A percentile compares a stretch with the other conserved stretches of the same genome.
Conservation (phyloP, 2,329 filamentous ascomycete species). For the Beauveria bassiana region DNA sequence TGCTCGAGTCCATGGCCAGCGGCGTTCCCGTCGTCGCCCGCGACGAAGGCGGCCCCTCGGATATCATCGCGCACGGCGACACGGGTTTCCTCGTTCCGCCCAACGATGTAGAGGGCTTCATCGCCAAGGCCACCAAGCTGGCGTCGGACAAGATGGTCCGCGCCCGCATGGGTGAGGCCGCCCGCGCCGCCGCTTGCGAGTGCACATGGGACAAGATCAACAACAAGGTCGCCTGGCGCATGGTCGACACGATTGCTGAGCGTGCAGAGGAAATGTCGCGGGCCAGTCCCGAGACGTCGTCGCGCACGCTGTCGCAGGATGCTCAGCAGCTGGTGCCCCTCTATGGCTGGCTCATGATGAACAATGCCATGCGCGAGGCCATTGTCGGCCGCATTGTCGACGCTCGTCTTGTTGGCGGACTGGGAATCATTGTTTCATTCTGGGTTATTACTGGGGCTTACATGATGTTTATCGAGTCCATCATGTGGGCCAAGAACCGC, state of each 20-base stretch:
- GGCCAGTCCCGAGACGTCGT: slow-evolving; percentile 8
- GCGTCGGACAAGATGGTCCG: slow-evolving; percentile 37
- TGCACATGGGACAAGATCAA: slow-evolving; percentile 67
- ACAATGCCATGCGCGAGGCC: slow-evolving; percentile 28
- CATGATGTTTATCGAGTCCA: slow-evolving; percentile 39
- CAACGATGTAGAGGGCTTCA: slow-evolving; percentile 51
- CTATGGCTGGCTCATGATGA: slow-evolving; percentile 38
- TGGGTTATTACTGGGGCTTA: slow-evolving; percentile 43
- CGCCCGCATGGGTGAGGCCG: slow-evolving; percentile 35
- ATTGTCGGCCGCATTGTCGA: slow-evolving; percentile 32
- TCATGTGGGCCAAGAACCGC: slow-evolving; percentile 31
- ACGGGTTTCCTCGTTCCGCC: slow-evolving; percentile 56
- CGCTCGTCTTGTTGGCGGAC: slow-evolving; percentile 35
- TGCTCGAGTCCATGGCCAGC: slow-evolving; percentile 64
- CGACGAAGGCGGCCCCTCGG: slow-evolving; percentile 61
- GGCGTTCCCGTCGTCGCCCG: slow-evolving; percentile 61
- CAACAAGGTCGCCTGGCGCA: slow-evolving; percentile 59
- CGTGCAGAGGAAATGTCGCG: slow-evolving; percentile 27
- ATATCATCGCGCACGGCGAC: slow-evolving; percentile 52
- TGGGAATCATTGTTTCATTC: slow-evolving; percentile 39
- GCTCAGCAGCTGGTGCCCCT: slow-evolving; percentile 30
- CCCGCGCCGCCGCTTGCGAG: slow-evolving; percentile 49
- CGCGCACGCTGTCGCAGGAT: slow-evolving; percentile 14
- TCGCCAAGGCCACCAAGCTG: slow-evolving; percentile 43
- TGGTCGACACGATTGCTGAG: slow-evolving; percentile 47